phyloP scores from a whole-genome alignment of 116 monocot species.

The Iris pallida region DNA sequence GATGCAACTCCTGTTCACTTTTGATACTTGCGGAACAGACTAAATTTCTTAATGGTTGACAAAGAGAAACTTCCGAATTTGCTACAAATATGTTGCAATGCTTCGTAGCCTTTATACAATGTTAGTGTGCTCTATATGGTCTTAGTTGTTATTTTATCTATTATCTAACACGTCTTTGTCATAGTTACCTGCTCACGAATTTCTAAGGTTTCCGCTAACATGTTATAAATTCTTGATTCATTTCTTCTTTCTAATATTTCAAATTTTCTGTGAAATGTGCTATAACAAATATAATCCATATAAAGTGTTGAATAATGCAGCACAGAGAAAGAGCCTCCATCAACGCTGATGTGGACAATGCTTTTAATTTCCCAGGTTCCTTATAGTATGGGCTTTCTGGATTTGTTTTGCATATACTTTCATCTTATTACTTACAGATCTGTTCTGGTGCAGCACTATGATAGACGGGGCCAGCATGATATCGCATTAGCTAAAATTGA shows the following conservation, averaged over 20 bases:
- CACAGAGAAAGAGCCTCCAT: slow-evolving; percentile 78
- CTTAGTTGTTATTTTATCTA: too few species aligned
- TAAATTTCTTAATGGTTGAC: too few species aligned
- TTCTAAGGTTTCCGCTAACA: too few species aligned
- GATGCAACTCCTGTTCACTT: too few species aligned
- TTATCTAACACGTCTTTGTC: too few species aligned
- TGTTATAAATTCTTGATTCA: neutral
- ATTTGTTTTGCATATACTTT: neutral
- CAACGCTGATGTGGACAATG: slow-evolving; percentile 83
- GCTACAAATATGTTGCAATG: too few species aligned
- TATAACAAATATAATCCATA: too few species aligned
- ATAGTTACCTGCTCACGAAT: too few species aligned
- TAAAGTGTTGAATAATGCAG: slow-evolving; percentile 30
- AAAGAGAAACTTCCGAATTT: too few species aligned
- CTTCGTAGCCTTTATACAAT: too few species aligned
- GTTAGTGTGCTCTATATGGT: too few species aligned
- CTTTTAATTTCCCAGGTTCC: slow-evolving; percentile 10
- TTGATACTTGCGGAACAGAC: too few species aligned
- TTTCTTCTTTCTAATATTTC: neutral
- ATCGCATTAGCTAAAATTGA: slow-evolving; percentile 83
- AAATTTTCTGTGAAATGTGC: neutral
- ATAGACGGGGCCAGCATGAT: slow-evolving; percentile 74
- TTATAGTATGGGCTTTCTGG: neutral
- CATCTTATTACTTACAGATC: neutral
- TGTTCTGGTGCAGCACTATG: slow-evolving; percentile 69